Percentiles rank a stretch among this genome's conserved stretches.
Conservation (phyloP, 208 protist genomes). For the Borovskyia barvae region DNA sequence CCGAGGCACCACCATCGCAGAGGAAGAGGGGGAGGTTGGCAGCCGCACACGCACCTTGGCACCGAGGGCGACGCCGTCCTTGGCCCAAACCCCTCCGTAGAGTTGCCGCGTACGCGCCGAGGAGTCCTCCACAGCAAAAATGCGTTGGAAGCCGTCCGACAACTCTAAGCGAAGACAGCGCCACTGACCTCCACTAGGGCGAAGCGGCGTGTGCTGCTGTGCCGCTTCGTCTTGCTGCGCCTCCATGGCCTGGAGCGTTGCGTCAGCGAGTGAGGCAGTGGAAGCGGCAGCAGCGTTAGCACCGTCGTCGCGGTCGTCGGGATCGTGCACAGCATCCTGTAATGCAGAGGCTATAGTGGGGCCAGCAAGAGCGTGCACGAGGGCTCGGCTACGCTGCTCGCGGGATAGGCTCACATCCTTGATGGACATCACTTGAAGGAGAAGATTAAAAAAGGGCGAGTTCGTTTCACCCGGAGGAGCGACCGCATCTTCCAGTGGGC, state of each 20-base stretch:
- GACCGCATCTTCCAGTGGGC: no score
- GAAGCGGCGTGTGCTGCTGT: conserved; percentile 29
- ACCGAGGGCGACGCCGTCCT: conserved; percentile 48
- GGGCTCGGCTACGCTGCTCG: conserved; percentile 42
- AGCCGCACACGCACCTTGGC: conserved; percentile 45
- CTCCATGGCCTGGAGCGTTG: conserved; percentile 32
- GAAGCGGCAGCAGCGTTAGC: no score
- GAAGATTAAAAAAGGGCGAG: background rate
- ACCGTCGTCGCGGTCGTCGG: conserved; percentile 4
- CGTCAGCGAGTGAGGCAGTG: conserved; percentile 25
- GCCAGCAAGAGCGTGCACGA: conserved; percentile 16
- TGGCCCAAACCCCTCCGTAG: conserved; percentile 21
- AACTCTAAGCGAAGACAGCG: conserved; percentile 47
- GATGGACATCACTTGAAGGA: conserved; percentile 62
- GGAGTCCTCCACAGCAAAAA: conserved; percentile 55
- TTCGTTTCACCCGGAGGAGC: no score
- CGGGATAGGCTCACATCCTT: conserved; percentile 57
- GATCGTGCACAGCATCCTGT: background rate
- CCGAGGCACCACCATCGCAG: background rate
- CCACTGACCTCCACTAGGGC: conserved; percentile 36
- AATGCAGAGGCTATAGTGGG: background rate
- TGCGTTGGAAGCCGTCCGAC: conserved; percentile 68
- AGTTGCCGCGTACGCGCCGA: conserved; percentile 9
- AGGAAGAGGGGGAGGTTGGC: background rate
- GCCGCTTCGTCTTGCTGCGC: conserved; percentile 29